These are phyloP conservation scores for Pisolithus albus DNA, from an alignment of 768 basidiomycete species.

Conservation along the genomic window DNA sequence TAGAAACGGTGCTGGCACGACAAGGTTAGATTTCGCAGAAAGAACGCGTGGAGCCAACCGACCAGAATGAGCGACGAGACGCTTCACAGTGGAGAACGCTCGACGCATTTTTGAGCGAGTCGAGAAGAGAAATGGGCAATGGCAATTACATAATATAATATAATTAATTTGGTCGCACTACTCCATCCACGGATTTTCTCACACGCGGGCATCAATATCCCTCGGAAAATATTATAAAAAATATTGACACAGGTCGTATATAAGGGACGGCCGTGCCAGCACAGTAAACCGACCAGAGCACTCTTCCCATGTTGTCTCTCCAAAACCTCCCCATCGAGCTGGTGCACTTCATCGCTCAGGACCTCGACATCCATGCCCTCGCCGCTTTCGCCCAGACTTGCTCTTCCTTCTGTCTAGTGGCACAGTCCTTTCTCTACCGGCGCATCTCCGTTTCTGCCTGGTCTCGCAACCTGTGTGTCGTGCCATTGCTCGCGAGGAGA, in stretches of 20 bases:
- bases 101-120: neutral
- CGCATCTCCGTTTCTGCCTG: conserved; percentile 41
- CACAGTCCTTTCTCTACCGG: conserved; percentile 60
- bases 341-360: conserved; percentile 44
- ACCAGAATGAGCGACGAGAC: conserved; percentile 7
- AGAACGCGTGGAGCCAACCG: neutral
- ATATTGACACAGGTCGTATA: conserved; percentile 6
- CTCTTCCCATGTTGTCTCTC: conserved; percentile 42
- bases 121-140: neutral
- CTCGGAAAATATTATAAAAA: neutral
- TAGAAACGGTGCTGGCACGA: conserved; percentile 47
- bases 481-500: conserved; percentile 49
- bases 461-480: conserved; percentile 40
- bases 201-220: conserved; percentile 33
- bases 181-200: conserved; percentile 7
- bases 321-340: conserved; percentile 54
- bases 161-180: neutral
- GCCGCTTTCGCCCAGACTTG: conserved; percentile 41
- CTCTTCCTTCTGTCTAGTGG: conserved; percentile 39
- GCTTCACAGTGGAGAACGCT: neutral
- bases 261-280: conserved; percentile 2
- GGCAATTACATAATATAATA: conserved; percentile 1
- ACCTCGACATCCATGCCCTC: conserved; percentile 33
- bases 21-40: conserved; percentile 3
- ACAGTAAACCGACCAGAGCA: neutral